Evolutionary conservation across 176 grass and related monocot genomes (phyloP).

Genomic region (Aegilops tauschii): DNA sequence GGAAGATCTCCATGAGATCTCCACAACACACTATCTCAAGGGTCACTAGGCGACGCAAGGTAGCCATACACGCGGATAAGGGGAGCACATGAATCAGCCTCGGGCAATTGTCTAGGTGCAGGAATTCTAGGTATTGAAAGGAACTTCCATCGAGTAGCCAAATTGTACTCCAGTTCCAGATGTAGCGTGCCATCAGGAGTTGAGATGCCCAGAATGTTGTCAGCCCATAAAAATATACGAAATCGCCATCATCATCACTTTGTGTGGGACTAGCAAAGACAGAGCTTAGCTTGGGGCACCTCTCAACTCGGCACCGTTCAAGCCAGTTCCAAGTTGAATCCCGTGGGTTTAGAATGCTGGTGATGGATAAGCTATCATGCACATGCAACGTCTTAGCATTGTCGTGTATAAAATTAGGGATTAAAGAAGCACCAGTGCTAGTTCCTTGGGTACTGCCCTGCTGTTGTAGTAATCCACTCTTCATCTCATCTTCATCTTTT

Average conservation of each 20-base stretch:
- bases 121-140: not conserved
- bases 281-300: not conserved
- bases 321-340: not conserved
- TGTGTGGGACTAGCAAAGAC: not conserved
- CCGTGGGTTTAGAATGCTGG: not conserved
- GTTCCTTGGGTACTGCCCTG: not conserved
- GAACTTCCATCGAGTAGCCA: fast-evolving
- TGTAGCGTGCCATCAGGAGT: not conserved
- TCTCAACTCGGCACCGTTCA: not conserved
- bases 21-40: conserved; percentile 13
- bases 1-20: not conserved
- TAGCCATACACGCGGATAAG: not conserved
- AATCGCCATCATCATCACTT: not conserved
- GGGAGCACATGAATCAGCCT: not conserved
- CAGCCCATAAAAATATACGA: fast-evolving
- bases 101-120: not conserved
- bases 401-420: fast-evolving
- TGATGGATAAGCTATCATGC: not conserved
- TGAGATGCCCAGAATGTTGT: conserved; percentile 7
- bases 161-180: not conserved
- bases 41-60: fast-evolving
- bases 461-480: too few relatives aligned
- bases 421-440: not conserved
- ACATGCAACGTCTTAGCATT: not conserved
- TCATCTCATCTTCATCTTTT: not conserved